phyloP scores from a whole-genome alignment of 495 filamentous ascomycete genomes.

The Hypoxylon crocopeplum region DNA sequence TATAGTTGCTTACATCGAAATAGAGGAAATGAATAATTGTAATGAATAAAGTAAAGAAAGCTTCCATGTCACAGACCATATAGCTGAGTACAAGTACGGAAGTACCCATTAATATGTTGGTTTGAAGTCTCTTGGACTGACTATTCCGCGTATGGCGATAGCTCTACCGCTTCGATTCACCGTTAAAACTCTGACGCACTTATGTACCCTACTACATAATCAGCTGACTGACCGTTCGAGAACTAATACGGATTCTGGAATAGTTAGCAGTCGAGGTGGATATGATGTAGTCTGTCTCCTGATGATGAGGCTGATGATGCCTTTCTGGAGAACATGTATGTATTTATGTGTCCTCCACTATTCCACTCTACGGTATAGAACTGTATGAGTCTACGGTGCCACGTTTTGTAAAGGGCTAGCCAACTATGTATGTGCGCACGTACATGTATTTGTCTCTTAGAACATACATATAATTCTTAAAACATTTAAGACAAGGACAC shows the following conservation, averaged over 20 bases:
- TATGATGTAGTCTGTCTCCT: slow-evolving; percentile 16
- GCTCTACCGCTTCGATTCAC: slow-evolving; percentile 13
- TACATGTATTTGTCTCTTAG: too few relatives aligned
- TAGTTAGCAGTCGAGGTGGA: background rate
- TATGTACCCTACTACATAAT: slow-evolving; percentile 7
- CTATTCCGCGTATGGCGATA: slow-evolving; percentile 4
- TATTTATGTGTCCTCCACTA: background rate
- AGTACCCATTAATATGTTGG: too few relatives aligned
- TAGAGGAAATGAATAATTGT: too few relatives aligned
- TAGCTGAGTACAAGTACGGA: too few relatives aligned
- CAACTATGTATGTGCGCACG: too few relatives aligned
- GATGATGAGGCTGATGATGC: slow-evolving; percentile 31
- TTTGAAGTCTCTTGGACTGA: too few relatives aligned
- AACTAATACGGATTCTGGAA: slow-evolving; percentile 15
- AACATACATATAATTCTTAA: too few relatives aligned
- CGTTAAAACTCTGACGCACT: slow-evolving; percentile 25
- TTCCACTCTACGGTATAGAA: background rate
- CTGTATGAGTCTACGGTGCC: background rate
- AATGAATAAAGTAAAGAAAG: background rate
- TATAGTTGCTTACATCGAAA: too few relatives aligned
- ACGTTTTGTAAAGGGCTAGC: too few relatives aligned
- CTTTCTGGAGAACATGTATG: background rate
- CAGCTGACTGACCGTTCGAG: slow-evolving; percentile 17
- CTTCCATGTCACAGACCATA: background rate
- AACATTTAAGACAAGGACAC: too few relatives aligned